These are phyloP conservation scores for Grosmannia huntii DNA, from an alignment of 2,329 filamentous ascomycete species.

Conservation along the genomic window DNA sequence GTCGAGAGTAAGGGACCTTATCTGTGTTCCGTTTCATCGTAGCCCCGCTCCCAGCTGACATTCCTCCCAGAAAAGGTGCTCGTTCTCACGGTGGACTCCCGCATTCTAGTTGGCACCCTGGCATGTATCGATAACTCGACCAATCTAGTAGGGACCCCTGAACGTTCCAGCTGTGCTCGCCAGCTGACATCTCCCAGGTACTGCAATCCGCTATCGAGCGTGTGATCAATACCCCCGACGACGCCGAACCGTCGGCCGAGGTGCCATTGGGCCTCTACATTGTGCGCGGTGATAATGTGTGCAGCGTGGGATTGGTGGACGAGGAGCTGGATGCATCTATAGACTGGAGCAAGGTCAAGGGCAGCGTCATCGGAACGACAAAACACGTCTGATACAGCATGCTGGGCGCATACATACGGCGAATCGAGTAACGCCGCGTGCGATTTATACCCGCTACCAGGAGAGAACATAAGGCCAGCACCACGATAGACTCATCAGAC, in stretches of 20 bases:
- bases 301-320: constrained; percentile 78
- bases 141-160: constrained; percentile 51
- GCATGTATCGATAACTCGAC: constrained; percentile 82
- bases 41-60: background rate
- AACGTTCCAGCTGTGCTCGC: background rate
- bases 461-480: too few species aligned
- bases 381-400: constrained; percentile 48
- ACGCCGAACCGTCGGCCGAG: constrained; percentile 67
- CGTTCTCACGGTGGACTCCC: constrained; percentile 83
- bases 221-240: constrained; percentile 76
- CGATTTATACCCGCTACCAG: too few species aligned
- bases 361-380: constrained; percentile 68
- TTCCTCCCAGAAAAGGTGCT: constrained; percentile 64
- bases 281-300: constrained; percentile 89
- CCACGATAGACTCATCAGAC: too few species aligned
- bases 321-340: constrained; percentile 82
- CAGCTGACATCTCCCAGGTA: constrained; percentile 36
- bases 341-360: constrained; percentile 84
- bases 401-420: background rate
- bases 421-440: too few species aligned
- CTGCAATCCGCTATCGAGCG: constrained; percentile 75
- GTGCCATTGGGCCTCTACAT: constrained; percentile 81
- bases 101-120: constrained; percentile 72
- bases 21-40: too few species aligned
- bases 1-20: constrained; percentile 16